A percentile compares a stretch with the other conserved stretches of the same genome.
Conservation (phyloP, 2,329 filamentous ascomycete genomes). For the Berkeleyomyces rouxiae region DNA sequence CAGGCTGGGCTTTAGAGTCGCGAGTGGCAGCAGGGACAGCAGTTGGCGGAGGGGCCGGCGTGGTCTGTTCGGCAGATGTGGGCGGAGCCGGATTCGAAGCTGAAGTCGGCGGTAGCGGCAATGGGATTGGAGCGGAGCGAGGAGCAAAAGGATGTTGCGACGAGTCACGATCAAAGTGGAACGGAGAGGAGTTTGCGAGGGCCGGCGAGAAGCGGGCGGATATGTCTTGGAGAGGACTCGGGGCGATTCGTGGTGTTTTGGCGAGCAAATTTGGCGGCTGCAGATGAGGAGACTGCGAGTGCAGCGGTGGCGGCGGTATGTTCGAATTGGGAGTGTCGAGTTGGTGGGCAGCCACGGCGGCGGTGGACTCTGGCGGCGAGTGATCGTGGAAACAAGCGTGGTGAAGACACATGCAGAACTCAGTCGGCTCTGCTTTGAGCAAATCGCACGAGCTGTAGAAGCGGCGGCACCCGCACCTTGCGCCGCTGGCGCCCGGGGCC, state of each 20-base stretch:
- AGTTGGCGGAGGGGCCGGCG: background rate
- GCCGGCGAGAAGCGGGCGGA: constrained; percentile 24
- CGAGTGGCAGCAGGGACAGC: constrained; percentile 9
- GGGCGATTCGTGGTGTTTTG: background rate
- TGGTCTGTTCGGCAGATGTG: background rate
- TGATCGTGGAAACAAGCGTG: constrained; percentile 47
- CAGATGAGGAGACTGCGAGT: constrained; percentile 23
- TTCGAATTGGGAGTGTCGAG: constrained; percentile 15
- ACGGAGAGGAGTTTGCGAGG: background rate
- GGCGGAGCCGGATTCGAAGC: background rate
- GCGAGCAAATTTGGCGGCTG: constrained; percentile 29
- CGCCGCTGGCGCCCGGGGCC: constrained; percentile 32
- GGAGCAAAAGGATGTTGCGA: background rate
- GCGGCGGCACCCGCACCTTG: constrained; percentile 41
- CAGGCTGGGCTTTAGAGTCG: constrained; percentile 20
- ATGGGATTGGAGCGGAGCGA: no score
- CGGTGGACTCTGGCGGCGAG: constrained; percentile 3
- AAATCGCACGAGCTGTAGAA: constrained; percentile 29
- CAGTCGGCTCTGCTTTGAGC: constrained; percentile 27
- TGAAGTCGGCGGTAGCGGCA: no score
- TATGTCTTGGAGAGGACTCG: constrained; percentile 28
- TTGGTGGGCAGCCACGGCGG: background rate
- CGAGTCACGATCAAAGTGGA: background rate
- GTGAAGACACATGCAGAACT: constrained; percentile 46
- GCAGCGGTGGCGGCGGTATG: constrained; percentile 23